phyloP scores from a whole-genome alignment of 1,139 yeast species.

The Debaryomycetaceae sp. region DNA sequence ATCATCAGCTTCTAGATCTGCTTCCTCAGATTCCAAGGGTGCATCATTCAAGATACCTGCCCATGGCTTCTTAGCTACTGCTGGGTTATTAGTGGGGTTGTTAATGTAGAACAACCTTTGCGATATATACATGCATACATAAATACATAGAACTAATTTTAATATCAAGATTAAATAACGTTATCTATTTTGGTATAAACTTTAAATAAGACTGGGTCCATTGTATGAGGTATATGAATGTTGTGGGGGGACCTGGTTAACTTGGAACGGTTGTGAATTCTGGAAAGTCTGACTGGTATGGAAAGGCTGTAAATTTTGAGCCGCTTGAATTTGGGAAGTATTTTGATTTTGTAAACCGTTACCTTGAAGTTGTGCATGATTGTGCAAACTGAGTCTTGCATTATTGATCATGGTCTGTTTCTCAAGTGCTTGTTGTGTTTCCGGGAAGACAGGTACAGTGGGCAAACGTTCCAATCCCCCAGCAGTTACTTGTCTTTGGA shows the following conservation, averaged over 20 bases:
- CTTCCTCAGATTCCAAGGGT: neutral
- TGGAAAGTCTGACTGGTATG: conserved; percentile 10
- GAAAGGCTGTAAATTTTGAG: conserved; percentile 8
- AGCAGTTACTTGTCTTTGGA: conserved; percentile 55
- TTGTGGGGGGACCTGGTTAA: conserved; percentile 8
- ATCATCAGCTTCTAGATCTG: conserved; percentile 1
- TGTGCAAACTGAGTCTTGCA: conserved; percentile 33
- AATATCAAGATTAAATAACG: neutral
- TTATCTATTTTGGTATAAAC: neutral
- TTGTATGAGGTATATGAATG: conserved; percentile 14
- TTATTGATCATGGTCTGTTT: conserved; percentile 33
- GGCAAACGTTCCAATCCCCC: conserved; percentile 65
- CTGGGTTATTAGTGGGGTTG: conserved; percentile 1
- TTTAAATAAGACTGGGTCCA: conserved; percentile 27
- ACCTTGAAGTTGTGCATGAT: conserved; percentile 29
- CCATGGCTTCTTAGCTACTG: conserved; percentile 3
- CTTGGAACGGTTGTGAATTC: conserved; percentile 5
- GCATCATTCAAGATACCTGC: neutral
- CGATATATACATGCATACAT: too few species aligned
- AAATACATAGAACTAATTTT: too few species aligned
- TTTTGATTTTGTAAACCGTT: conserved; percentile 4
- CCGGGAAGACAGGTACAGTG: conserved; percentile 64
- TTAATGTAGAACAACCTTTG: too few species aligned
- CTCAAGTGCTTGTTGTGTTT: conserved; percentile 47
- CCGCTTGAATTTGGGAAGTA: conserved; percentile 3